Evolutionary conservation across 148 eudicot genomes (phyloP).

Genomic region (Bassia scoparia): DNA sequence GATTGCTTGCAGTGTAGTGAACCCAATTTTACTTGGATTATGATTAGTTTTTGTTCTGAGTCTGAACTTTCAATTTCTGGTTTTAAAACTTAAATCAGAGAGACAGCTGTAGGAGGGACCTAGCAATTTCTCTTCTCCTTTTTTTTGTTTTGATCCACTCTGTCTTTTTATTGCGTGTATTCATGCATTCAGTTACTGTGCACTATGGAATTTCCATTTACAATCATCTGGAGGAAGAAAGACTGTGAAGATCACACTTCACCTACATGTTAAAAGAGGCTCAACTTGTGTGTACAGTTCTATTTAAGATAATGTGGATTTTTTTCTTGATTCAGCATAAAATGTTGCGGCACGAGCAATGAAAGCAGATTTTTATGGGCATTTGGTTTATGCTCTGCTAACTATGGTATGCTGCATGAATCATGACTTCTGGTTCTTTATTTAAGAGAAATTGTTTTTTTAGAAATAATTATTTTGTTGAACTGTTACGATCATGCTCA

Average conservation of each 20-base stretch:
- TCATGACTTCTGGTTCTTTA: slow-evolving; percentile 5
- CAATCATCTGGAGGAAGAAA: not conserved
- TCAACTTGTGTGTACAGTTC: not conserved
- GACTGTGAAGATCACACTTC: not conserved
- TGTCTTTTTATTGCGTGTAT: not conserved
- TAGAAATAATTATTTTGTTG: not conserved
- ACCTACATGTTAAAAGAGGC: not conserved
- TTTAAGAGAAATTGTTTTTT: not conserved
- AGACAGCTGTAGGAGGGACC: too few relatives aligned
- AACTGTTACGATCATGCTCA: not conserved
- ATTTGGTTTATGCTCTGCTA: slow-evolving; percentile 71
- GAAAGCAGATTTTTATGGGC: slow-evolving; percentile 91
- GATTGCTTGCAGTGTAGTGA: too few relatives aligned
- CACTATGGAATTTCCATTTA: not conserved
- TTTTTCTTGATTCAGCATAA: slow-evolving; percentile 14
- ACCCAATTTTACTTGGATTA: too few relatives aligned
- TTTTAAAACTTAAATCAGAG: not conserved
- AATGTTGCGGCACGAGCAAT: slow-evolving; percentile 49
- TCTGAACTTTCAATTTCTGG: not conserved
- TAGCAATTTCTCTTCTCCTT: too few relatives aligned
- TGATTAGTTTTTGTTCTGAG: not conserved
- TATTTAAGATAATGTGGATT: not conserved
- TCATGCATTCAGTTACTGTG: not conserved
- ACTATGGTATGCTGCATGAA: slow-evolving; percentile 53
- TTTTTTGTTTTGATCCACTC: too few relatives aligned